Percentiles rank a stretch among this genome's conserved stretches.
phyloP scores from a whole-genome alignment of 23 red algal genomes.

The Gracilaria caudata region DNA sequence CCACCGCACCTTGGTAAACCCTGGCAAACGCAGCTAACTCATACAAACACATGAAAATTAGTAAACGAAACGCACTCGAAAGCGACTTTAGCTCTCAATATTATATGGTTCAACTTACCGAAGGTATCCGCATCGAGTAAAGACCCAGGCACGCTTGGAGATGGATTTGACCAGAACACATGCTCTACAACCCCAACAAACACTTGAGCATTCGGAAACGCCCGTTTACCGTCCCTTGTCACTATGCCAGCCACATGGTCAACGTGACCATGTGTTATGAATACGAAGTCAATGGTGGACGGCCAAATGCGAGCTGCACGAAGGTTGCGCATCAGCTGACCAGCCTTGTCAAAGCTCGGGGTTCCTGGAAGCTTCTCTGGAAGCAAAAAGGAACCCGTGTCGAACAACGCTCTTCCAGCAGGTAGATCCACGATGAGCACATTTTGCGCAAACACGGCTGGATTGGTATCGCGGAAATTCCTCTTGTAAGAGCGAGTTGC shows the following conservation, averaged over 20 bases:
- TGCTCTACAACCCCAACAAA: conserved; percentile 23
- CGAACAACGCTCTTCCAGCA: conserved; percentile 27
- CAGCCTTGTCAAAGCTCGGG: conserved; percentile 18
- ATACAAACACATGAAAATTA: neutral
- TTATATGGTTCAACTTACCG: conserved; percentile 1
- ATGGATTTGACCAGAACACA: conserved; percentile 30
- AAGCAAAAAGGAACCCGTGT: conserved; percentile 34
- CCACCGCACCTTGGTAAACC: neutral
- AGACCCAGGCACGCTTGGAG: neutral
- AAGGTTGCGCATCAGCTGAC: conserved; percentile 34
- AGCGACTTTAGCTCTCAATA: neutral
- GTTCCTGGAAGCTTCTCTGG: conserved; percentile 20
- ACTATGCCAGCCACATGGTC: conserved; percentile 54
- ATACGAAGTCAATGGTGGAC: conserved; percentile 24
- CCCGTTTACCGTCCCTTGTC: conserved; percentile 21
- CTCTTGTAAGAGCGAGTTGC: conserved; percentile 26
- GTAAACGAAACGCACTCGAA: neutral
- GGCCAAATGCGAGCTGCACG: conserved; percentile 31
- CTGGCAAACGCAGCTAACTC: neutral
- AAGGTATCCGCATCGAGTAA: neutral
- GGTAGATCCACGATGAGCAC: conserved; percentile 34
- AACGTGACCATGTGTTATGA: conserved; percentile 42
- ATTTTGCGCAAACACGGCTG: conserved; percentile 1
- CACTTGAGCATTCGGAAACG: conserved; percentile 52
- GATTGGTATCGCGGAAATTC: conserved; percentile 23